Base-by-base conservation (phyloP, 164 flowering plant genomes). In the Kingdonia uniflora region DNA sequence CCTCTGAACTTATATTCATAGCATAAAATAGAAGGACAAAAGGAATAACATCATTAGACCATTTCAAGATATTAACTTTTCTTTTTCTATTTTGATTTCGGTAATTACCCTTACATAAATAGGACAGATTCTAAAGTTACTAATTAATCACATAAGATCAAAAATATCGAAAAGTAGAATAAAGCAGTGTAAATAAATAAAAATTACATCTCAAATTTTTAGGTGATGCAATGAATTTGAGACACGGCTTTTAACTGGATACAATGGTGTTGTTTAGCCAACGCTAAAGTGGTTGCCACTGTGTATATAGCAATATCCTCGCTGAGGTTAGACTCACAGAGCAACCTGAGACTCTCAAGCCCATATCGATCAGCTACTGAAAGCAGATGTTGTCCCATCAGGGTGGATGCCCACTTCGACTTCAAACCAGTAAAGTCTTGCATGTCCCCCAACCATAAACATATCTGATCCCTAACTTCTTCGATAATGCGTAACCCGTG, bases 241-340 rank as follows among this genome's bases (percentile, higher is more conserved):
- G 86, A 62, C 96, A 82, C 89, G 40, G 80, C 61, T 74, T 92
- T 92, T 55, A 88, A 70, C 66, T 82, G 91, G 66, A 69, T 65
- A 68, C 94, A 91, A 57, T 84, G 95, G 69, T 91, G 99, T 70
- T 92, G 99, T 63, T 92, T 95, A n/a, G 99, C 95, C 74, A 88
- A 67, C 42, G 99, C 96, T 60, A 92, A 65, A 16, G 97, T 88
- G 14, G 95, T 86, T 43, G 99, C 91, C 17, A 88, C 95, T 10
- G 87, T 88, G 72, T 92, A 84, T 65, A 88, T 88, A 44, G 91
- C 78, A 59, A 92, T 76, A 60, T 79, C 84, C 44, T 86, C 85
- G 61, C 89, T 88, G 1, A 92, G 84, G 49, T 68, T 77, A 19
- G 82, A 80, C 65, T 92, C 97, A 66, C 95, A 92, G 1, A 92